phyloP scores from a whole-genome alignment of 495 filamentous ascomycete genomes.

The Trichoderma gamsii region DNA sequence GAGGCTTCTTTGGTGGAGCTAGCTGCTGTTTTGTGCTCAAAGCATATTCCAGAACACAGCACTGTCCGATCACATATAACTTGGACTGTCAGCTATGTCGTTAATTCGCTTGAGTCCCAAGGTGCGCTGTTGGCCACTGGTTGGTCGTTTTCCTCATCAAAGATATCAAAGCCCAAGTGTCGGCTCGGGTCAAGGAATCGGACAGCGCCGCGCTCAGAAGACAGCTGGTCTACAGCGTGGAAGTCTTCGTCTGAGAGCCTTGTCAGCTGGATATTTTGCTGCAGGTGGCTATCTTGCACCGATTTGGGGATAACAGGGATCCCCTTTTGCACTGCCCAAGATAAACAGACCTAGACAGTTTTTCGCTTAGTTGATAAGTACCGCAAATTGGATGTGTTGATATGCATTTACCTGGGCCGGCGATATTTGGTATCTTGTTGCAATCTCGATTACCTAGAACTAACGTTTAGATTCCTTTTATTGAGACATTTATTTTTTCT shows the following conservation, averaged over 20 bases:
- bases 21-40: no score
- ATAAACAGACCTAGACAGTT: slow-evolving; percentile 31
- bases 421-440: slow-evolving; percentile 21
- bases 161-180: slow-evolving; percentile 32
- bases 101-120: slow-evolving; percentile 20
- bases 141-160: slow-evolving; percentile 32
- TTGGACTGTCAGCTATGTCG: no score
- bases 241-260: slow-evolving; percentile 24
- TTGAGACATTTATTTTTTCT: not conserved
- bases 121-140: slow-evolving; percentile 25
- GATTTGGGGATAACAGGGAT: slow-evolving; percentile 37
- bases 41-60: no score
- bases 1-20: no score
- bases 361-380: not conserved
- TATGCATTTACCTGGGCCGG: slow-evolving; percentile 26
- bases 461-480: slow-evolving; percentile 13
- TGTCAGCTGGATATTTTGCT: slow-evolving; percentile 33
- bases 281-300: slow-evolving; percentile 53
- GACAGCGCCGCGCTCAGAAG: slow-evolving; percentile 18
- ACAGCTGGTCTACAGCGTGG: slow-evolving; percentile 20
- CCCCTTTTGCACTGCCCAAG: slow-evolving; percentile 31
- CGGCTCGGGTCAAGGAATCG: slow-evolving; percentile 28
- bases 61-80: no score
- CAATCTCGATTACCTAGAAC: slow-evolving; percentile 25
- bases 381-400: not conserved